These are phyloP conservation scores for Ophiostoma ulmi DNA, from an alignment of 2,329 filamentous ascomycete species.

Conservation along the genomic window DNA sequence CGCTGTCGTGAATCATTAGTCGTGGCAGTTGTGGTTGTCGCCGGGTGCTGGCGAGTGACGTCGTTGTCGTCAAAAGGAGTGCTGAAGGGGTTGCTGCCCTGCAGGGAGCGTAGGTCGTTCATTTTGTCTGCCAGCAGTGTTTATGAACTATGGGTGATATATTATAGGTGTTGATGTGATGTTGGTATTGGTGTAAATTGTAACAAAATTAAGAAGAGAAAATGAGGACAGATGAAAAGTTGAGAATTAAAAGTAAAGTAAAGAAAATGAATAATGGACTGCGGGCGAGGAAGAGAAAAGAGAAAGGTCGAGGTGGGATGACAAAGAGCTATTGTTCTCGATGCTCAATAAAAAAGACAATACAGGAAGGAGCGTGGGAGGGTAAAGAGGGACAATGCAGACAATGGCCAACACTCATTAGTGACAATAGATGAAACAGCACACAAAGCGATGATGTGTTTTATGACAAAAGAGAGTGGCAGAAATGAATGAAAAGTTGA, in stretches of 20 bases:
- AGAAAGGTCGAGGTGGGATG: neutral
- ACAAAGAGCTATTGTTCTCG: neutral
- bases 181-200: neutral
- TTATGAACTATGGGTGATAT: neutral
- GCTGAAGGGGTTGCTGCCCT: conserved; percentile 25
- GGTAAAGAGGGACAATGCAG: neutral
- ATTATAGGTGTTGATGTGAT: neutral
- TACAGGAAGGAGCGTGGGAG: neutral
- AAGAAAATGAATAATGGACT: neutral
- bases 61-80: conserved; percentile 23
- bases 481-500: neutral
- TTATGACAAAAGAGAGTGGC: neutral
- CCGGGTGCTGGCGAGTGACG: neutral
- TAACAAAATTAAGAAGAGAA: neutral
- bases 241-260: neutral
- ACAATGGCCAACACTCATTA: conserved; percentile 12
- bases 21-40: neutral
- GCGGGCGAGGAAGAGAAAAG: neutral
- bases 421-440: neutral
- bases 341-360: neutral
- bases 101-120: conserved; percentile 29
- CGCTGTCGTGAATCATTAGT: neutral
- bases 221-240: neutral
- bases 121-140: conserved; percentile 27
- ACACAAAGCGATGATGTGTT: neutral